Conservation (phyloP, 192 early-diverging fungal species). For the Spizellomyces sp. region DNA sequence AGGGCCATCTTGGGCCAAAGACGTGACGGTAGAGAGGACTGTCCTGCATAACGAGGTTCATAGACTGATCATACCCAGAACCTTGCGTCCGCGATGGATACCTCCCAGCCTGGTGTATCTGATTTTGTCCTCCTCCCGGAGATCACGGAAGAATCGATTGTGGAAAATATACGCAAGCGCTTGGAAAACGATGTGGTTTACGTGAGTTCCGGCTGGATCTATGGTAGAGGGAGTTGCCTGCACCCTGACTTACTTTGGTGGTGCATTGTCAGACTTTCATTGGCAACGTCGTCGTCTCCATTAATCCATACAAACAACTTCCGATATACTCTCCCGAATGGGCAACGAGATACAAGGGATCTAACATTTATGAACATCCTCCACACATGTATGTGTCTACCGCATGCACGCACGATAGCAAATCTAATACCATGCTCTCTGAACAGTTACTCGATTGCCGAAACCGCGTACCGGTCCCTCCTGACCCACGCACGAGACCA, state of each 20-base stretch:
- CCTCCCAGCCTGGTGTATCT: conserved; percentile 33
- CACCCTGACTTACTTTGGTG: background rate
- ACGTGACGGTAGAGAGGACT: too few species aligned
- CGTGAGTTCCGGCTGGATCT: background rate
- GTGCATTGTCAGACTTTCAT: conserved; percentile 30
- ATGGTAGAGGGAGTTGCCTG: background rate
- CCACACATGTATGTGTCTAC: conserved; percentile 24
- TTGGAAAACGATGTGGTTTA: conserved; percentile 72
- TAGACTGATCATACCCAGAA: too few species aligned
- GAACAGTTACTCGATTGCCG: conserved; percentile 43
- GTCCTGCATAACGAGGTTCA: too few species aligned
- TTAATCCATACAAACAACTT: conserved; percentile 43
- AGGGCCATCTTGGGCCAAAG: too few species aligned
- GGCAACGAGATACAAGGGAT: conserved; percentile 11
- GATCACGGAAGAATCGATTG: conserved; percentile 89
- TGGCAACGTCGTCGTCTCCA: conserved; percentile 38
- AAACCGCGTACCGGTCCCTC: conserved; percentile 42
- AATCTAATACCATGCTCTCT: background rate
- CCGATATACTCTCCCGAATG: conserved; percentile 31
- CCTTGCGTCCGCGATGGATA: background rate
- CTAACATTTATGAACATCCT: conserved; percentile 1
- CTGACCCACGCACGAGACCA: conserved; percentile 40
- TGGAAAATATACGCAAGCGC: conserved; percentile 87
- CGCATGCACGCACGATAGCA: conserved; percentile 3
- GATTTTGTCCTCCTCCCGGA: conserved; percentile 95